A percentile compares a stretch with the other conserved stretches of the same genome.
Conservation (phyloP, 1,284 basidiomycete genomes). For the Farysia itapuensis region DNA sequence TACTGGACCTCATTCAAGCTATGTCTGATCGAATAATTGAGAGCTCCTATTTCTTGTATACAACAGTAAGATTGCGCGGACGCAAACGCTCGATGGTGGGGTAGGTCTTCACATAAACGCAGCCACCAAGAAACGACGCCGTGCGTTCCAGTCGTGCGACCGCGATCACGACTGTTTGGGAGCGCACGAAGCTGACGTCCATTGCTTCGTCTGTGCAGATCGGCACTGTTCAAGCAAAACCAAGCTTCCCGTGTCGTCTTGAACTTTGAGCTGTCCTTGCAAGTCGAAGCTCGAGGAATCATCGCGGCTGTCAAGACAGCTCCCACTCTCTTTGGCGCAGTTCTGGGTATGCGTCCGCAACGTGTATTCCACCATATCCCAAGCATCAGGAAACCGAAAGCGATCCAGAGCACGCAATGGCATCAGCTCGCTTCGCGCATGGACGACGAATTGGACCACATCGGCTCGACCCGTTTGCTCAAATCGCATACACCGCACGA, state of each 20-base stretch:
- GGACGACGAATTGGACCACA: slow-evolving; percentile 22
- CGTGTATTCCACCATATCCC: neutral
- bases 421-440: slow-evolving; percentile 14
- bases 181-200: slow-evolving; percentile 11
- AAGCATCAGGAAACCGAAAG: neutral
- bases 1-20: too few relatives aligned
- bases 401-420: slow-evolving; percentile 5
- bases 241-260: slow-evolving; percentile 13
- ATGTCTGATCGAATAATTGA: too few relatives aligned
- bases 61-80: slow-evolving; percentile 52
- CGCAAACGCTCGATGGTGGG: slow-evolving; percentile 59
- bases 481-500: slow-evolving; percentile 10
- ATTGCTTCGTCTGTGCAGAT: slow-evolving; percentile 8
- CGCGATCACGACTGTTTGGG: too few relatives aligned
- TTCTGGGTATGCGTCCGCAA: neutral
- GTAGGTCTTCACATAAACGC: slow-evolving; percentile 29
- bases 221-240: slow-evolving; percentile 21
- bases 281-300: slow-evolving; percentile 11
- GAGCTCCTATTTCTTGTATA: too few relatives aligned
- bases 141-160: neutral
- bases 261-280: slow-evolving; percentile 12
- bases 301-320: neutral
- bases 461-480: slow-evolving; percentile 15
- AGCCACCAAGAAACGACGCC: too few relatives aligned
- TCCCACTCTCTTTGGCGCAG: neutral